Base-by-base conservation (phyloP, 345 rosid species). In the Limnanthes douglasii region DNA sequence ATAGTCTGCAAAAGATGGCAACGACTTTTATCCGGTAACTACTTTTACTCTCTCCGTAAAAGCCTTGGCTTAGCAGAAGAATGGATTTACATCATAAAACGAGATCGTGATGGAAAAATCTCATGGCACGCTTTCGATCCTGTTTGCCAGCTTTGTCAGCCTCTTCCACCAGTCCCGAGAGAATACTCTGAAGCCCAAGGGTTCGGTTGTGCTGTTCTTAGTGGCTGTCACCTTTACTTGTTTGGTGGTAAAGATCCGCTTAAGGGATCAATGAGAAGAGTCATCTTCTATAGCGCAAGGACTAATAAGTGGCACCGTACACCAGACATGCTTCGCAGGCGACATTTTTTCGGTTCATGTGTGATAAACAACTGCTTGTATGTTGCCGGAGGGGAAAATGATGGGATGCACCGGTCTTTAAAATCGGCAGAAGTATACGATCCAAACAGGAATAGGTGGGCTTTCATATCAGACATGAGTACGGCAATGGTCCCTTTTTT, bases 111-210 rank as follows among this genome's bases (percentile, higher is more conserved):
- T 25, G 70, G 70, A 11, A 78, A 73, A 57, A 65, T 78, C 38
- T 70, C 90, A 8, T 78, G 90, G 90, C 78, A 78, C 49, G 80
- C 90, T 50, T 78, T 78, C 36, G 83, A 73, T 47, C 90, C 90
- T 4, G 26, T 63, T 19, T 60, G 70, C 67, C 90, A 73, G 64
- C 74, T 73, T 6, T 77, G 88, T 78, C 88, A 67, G 49, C 75
- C 75, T 26, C 75, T 77, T 11, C 82, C 88, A 11, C 83, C 90
- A 5, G 67, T 73, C 12, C 90, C 90, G 0, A 73, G 59, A 66
- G 90, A 78, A 39, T 78, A 78, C 21, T 62, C 79, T 0, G 90
- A 65, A 57, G 80, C 80, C 40, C 69, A 70, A 23, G 90, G 83
- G 8, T 78, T 78, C 17, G 90, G 90, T 27, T 78, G 77, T 48